Base-by-base conservation (phyloP, 495 filamentous ascomycete genomes). In the Penicilliopsis zonata region DNA sequence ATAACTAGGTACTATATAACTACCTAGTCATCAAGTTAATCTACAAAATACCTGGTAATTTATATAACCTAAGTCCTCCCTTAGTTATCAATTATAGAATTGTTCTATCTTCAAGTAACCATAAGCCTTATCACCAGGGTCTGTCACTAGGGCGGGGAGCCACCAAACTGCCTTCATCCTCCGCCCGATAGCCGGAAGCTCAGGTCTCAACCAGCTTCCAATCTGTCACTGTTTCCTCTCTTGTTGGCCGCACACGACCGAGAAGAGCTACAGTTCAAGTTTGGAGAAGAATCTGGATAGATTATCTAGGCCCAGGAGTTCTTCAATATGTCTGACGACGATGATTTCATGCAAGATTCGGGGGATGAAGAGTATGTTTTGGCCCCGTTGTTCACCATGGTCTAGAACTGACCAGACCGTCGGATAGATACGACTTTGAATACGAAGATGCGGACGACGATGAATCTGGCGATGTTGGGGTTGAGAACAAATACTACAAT, bases 401-500 rank as follows among this genome's bases (percentile, higher is more conserved):
- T 17, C n/a, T n/a, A 29, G 21, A 34, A 27, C 43, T 31, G 22
- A 43, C 39, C 42, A 36, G 30, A 47, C 43, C 4, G 27, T 29
- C 18, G 15, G 17, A 13, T 41, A 86, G 82, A 30, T 95, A 94
- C 54, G 90, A 95, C 57, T 96, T 95, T 50, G 90, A 98, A 40
- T 95, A 95, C 57, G 82, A 88, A 49, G 84, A 87, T 43, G 78
- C 82, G 37, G 87, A 92, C 39, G 90, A 87, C 12, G 84, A 94
- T 27, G 80, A 94, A 28, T 72, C 67, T 22, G 83, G 80, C 13
- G 82, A 94, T 53, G 80, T 95, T 43, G 87, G 88, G 36, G 87
- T 96, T 49, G 92, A 96, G 55, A 98, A 98, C 65, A 94, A 94
- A 62, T 98, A 98, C 63, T 98, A 96, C 69, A 96, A 94, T 62